Evolutionary conservation across 768 basidiomycete species (phyloP).

Genomic region (Tephrocybe sp.): DNA sequence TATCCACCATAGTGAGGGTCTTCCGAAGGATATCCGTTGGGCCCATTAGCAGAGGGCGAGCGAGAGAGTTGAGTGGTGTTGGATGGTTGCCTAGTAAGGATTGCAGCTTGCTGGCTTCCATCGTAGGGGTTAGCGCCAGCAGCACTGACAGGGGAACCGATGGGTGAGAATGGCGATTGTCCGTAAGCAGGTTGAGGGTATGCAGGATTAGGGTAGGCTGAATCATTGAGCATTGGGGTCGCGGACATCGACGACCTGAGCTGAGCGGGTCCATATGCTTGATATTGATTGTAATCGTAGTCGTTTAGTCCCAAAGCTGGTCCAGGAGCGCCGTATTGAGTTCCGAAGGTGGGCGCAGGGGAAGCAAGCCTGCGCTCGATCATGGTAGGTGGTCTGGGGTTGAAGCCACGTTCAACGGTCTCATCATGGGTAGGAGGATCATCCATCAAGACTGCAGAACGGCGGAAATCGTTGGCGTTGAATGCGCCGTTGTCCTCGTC

Average conservation of each 20-base stretch:
- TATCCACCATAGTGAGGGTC: conserved; percentile 18
- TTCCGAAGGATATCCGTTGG: conserved; percentile 11
- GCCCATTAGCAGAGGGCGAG: conserved; percentile 6
- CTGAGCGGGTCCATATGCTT: conserved; percentile 37
- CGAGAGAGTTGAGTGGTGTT: conserved; percentile 13
- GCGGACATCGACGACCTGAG: conserved; percentile 22
- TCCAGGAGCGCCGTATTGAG: conserved; percentile 29
- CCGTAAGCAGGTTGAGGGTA: conserved; percentile 32
- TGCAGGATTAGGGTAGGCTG: conserved; percentile 28
- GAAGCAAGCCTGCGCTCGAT: conserved; percentile 24
- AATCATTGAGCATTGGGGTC: conserved; percentile 24
- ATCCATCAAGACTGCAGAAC: conserved; percentile 60
- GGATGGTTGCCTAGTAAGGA: conserved; percentile 22
- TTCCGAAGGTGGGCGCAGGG: conserved; percentile 32
- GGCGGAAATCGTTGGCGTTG: conserved; percentile 57
- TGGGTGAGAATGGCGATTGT: conserved; percentile 35
- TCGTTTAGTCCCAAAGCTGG: conserved; percentile 16
- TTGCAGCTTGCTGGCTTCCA: conserved; percentile 17
- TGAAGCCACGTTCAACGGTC: conserved; percentile 39
- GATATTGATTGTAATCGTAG: conserved; percentile 23
- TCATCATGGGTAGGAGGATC: conserved; percentile 49
- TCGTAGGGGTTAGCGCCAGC: conserved; percentile 17
- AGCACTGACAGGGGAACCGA: conserved; percentile 33
- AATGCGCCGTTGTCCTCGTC: conserved; percentile 47
- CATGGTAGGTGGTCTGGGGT: conserved; percentile 57